phyloP scores from a whole-genome alignment of 1,139 yeast genomes.

The Yamadazyma diddensiae region DNA sequence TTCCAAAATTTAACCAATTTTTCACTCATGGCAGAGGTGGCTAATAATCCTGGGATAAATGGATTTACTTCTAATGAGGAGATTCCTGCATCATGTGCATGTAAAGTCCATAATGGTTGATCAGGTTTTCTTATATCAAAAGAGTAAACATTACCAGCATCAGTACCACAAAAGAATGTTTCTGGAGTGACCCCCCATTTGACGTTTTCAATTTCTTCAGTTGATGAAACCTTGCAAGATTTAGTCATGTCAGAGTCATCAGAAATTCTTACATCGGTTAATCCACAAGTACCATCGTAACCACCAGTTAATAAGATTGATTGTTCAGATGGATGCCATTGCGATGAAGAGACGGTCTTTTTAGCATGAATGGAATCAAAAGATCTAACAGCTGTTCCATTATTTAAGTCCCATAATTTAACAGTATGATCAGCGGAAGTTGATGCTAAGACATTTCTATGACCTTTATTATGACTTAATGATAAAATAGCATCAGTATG shows the following conservation, averaged over 20 bases:
- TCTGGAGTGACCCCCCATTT: constrained; percentile 67
- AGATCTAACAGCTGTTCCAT: constrained; percentile 73
- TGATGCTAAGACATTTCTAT: constrained; percentile 84
- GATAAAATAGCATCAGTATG: constrained; percentile 95
- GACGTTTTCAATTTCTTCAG: constrained; percentile 81
- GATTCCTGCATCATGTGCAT: constrained; percentile 95
- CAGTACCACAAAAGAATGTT: constrained; percentile 85
- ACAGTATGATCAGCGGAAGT: constrained; percentile 95
- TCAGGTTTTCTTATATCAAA: constrained; percentile 75
- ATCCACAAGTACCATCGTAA: constrained; percentile 76
- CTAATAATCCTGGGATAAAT: constrained; percentile 69
- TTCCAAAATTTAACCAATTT: constrained; percentile 88
- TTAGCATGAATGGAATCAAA: constrained; percentile 55
- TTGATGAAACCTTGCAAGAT: constrained; percentile 53
- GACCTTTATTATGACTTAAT: constrained; percentile 74
- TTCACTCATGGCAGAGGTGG: constrained; percentile 91
- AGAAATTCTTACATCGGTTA: constrained; percentile 82
- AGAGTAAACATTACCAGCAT: constrained; percentile 84
- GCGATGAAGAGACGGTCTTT: constrained; percentile 80
- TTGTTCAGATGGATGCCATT: constrained; percentile 81
- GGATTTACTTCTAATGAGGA: constrained; percentile 74
- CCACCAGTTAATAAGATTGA: constrained; percentile 88
- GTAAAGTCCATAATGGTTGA: constrained; percentile 88
- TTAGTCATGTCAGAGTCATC: constrained; percentile 59
- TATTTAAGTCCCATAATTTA: constrained; percentile 88